Evolutionary conservation across 176 grass and related monocot species (phyloP), one percentile per base, ranked within the genome.

Genomic region (Raddia guianensis): DNA sequence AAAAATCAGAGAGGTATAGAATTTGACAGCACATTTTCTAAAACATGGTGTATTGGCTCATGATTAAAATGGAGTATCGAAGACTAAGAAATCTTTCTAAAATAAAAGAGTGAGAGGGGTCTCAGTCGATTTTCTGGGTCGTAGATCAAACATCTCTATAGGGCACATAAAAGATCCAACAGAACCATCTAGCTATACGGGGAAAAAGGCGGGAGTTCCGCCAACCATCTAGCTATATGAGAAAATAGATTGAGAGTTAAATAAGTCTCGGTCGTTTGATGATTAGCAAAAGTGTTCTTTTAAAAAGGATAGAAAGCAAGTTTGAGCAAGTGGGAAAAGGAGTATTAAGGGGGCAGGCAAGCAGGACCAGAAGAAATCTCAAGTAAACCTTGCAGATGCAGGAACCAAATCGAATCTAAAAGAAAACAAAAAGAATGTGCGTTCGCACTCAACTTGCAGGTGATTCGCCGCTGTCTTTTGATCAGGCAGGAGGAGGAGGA

Each of bases 301-400:
- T 40, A 40, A 40, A 40, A 40, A 40, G 37, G 37, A 40, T 40
- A 40, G 4, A 40, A 40, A 40, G 37, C 3, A 40, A 1, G 37
- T 40, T 40, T 40, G 1, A 40, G 37, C 37, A 40, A 40, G 37
- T 7, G 5, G 18, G 4, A 9, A 62, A 44, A 3, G 13, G 9
- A 40, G 32, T 7, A 53, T 53, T 59, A 12, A 43, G 62, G 62
- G 34, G n/a, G 10, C 18, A 79, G 32, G 61, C 62, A 78, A 52
- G 32, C 32, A 52, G 32, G 12, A 79, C 3, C 61, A 18, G 9
- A 43, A 79, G 76, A 54, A 43, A 79, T 79, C 60, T 67, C 48
- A 55, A 79, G 33, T 52, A 55, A 67, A 20, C 15, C 18, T 54
- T 79, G 18, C 47, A 9, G 35, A 14, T 10, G 15, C 46, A 51